phyloP scores from a whole-genome alignment of 2,329 filamentous ascomycete genomes.

The Cryphonectria parasitica region DNA sequence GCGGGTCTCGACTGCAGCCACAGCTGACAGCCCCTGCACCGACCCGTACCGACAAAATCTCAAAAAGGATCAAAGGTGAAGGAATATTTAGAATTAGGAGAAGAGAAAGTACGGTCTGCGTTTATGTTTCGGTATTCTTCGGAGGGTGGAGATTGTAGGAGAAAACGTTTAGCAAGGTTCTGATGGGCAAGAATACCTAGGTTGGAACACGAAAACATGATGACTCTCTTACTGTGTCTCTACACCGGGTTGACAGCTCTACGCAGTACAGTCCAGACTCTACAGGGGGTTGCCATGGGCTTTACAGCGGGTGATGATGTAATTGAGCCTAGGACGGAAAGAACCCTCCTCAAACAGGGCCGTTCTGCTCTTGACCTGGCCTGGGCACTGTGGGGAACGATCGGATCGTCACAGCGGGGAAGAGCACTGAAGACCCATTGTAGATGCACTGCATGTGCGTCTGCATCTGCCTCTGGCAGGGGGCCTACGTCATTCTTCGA shows the following conservation, averaged over 20 bases:
- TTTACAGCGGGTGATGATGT: constrained; percentile 9
- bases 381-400: constrained; percentile 2
- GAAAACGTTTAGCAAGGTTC: not conserved
- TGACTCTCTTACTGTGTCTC: too few species aligned
- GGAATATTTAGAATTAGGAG: not conserved
- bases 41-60: not conserved
- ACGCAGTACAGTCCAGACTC: not conserved
- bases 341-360: not conserved
- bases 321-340: constrained; percentile 11
- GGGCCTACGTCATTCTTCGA: constrained; percentile 4
- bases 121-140: not conserved
- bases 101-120: not conserved
- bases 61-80: not conserved
- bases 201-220: not conserved
- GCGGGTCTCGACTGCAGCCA: not conserved
- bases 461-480: not conserved
- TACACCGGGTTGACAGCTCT: not conserved
- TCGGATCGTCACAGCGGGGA: not conserved
- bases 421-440: constrained; percentile 3
- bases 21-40: constrained; percentile 4
- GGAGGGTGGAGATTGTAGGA: not conserved
- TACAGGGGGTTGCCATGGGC: not conserved
- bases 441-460: not conserved
- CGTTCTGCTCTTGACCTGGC: not conserved
- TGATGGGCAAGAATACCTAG: not conserved